These are phyloP conservation scores for Kwoniella botswanensis DNA, from an alignment of 768 basidiomycete species.

Conservation along the genomic window DNA sequence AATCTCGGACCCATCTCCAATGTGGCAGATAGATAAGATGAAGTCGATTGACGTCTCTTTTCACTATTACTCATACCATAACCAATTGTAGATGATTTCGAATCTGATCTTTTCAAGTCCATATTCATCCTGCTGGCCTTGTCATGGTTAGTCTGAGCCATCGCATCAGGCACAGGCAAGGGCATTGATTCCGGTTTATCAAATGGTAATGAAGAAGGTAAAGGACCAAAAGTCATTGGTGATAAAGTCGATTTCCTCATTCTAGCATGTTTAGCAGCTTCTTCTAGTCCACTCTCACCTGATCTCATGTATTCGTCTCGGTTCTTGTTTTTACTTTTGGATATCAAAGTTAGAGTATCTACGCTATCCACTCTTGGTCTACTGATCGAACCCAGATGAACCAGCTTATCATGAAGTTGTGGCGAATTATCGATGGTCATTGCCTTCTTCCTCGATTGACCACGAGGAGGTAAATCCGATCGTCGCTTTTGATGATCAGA, in stretches of 20 bases:
- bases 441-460: conserved; percentile 4
- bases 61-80: background rate
- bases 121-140: background rate
- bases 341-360: conserved; percentile 4
- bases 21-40: conserved; percentile 28
- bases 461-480: conserved; percentile 8
- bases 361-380: conserved; percentile 5
- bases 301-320: background rate
- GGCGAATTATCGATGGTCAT: background rate
- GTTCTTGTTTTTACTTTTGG: background rate
- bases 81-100: background rate
- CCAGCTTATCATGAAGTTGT: background rate
- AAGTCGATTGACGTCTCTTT: conserved; percentile 6
- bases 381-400: background rate
- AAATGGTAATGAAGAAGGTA: background rate
- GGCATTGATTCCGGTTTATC: background rate
- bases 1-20: conserved; percentile 39
- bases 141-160: background rate
- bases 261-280: conserved; percentile 1
- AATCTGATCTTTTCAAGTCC: background rate
- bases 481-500: no score
- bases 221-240: conserved; percentile 4
- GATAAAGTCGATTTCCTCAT: conserved; percentile 7
- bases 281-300: background rate
- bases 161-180: background rate